Conservation (phyloP, 2,329 filamentous ascomycete genomes). For the Ilyonectria mors-panacis region DNA sequence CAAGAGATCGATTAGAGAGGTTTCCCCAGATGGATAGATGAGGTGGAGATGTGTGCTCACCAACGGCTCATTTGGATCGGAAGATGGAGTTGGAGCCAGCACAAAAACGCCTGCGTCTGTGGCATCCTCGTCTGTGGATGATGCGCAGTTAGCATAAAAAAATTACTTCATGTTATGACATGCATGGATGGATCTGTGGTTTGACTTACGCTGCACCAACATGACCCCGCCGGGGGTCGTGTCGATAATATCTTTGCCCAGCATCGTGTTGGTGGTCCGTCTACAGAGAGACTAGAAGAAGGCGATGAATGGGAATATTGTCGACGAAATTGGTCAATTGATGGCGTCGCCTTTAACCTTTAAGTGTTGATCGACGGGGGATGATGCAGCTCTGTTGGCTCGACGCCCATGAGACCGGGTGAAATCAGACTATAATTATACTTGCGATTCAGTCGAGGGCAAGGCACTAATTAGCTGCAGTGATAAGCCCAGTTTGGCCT, state of each 20-base stretch:
- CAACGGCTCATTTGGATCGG: conserved; percentile 52
- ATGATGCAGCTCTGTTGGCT: background rate
- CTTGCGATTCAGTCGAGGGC: background rate
- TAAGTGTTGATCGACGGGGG: background rate
- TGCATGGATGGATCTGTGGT: background rate
- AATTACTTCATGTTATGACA: background rate
- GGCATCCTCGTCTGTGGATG: conserved; percentile 29
- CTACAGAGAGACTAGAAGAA: background rate
- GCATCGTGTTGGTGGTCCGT: conserved; percentile 25
- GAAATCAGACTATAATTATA: background rate
- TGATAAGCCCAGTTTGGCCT: conserved; percentile 14
- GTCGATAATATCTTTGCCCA: conserved; percentile 11
- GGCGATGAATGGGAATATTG: background rate
- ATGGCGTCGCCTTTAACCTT: no score
- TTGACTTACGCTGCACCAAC: conserved; percentile 36
- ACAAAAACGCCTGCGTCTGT: conserved; percentile 39
- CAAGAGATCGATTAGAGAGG: background rate
- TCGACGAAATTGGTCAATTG: background rate
- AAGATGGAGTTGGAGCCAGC: conserved; percentile 40
- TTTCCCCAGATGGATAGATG: background rate
- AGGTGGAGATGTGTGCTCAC: conserved; percentile 31
- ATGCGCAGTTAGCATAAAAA: background rate
- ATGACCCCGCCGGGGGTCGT: conserved; percentile 37
- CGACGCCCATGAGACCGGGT: background rate
- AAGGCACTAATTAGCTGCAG: conserved; percentile 5